Evolutionary conservation across 78 protist species (phyloP), one percentile per base, ranked within the genome.

Genomic region (Dictyostelium capitatum): DNA sequence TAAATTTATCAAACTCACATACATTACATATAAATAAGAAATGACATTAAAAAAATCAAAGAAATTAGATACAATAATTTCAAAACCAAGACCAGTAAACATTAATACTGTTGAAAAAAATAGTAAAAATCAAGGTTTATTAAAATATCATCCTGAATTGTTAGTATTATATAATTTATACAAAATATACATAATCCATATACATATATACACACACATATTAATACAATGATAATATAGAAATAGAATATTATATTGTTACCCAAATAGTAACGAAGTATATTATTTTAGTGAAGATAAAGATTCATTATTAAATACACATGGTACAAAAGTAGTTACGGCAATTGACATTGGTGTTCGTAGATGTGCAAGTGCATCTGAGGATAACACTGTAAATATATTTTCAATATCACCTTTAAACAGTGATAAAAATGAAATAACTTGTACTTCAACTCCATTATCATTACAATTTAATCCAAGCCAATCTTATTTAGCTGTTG

Each of bases 401-500:
- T 48, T 43, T 41, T 73, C 50, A 20, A 25, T 12, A 0, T 48
- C 32, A 23, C 48, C 23, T 48, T 11, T 23, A 14, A 75, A 48
- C n/a, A 30, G 14, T 3, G 64, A 75, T 25, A 54, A n/a, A 8
- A 14, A 19, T 9, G 17, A 15, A 3, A 43, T 72, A 8, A 17
- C 32, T 10, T 28, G 23, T 12, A 3, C 81, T 7, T 43, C 83
- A 8, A 79, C 41, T 20, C 65, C 70, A 54, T 54, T 25, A 19
- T 37, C 17, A 19, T 54, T 79, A 50, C 65, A 79, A 48, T 87
- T 77, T 30, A 87, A 46, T 51, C 67, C 93, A 62, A 70, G 80
- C 30, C 74, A 75, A n/a, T 59, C 93, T 5, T 73, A 48, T 51
- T 20, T 87, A 14, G 79, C 84, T 20, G 70, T 54, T 14, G 54